Evolutionary conservation across 164 flowering plant species (phyloP).

Genomic region (Taxillus chinensis): DNA sequence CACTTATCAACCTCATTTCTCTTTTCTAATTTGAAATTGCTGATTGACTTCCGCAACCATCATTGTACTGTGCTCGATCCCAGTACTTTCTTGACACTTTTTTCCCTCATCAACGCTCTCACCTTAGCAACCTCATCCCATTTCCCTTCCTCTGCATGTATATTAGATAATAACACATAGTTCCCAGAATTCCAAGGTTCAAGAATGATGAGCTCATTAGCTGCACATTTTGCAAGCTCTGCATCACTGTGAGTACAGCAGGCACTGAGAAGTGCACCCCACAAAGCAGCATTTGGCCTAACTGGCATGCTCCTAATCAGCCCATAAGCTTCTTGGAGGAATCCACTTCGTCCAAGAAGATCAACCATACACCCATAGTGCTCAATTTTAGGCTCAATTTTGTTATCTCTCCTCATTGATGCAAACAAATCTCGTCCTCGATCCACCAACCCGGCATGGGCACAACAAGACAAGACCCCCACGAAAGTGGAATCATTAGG

Average conservation of each 20-base stretch:
- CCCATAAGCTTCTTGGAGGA: slow-evolving; percentile 47
- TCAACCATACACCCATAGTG: slow-evolving; percentile 89
- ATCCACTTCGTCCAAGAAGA: slow-evolving; percentile 67
- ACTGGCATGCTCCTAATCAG: slow-evolving; percentile 57
- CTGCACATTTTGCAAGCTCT: slow-evolving; percentile 55
- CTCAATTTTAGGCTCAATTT: slow-evolving; percentile 48
- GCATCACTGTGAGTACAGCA: slow-evolving; percentile 48
- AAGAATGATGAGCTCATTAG: slow-evolving; percentile 49
- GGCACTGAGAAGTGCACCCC: slow-evolving; percentile 79
- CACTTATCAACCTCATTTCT: too few relatives aligned
- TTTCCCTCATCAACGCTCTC: slow-evolving; percentile 47
- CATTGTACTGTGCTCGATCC: slow-evolving; percentile 43
- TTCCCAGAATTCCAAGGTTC: slow-evolving; percentile 84
- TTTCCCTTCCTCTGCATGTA: slow-evolving; percentile 66
- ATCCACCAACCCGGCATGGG: slow-evolving; percentile 62
- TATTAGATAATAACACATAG: slow-evolving; percentile 67
- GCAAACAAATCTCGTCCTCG: slow-evolving; percentile 52
- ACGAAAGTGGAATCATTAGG: slow-evolving; percentile 61
- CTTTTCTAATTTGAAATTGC: too few relatives aligned
- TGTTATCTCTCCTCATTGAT: slow-evolving; percentile 35
- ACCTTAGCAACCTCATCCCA: slow-evolving; percentile 72
- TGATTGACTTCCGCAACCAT: too few relatives aligned
- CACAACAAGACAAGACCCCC: slow-evolving; percentile 57
- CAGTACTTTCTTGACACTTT: slow-evolving; percentile 36
- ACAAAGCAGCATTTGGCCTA: slow-evolving; percentile 65